phyloP scores from a whole-genome alignment of 306 rosid species.

The Quercus parvula region DNA sequence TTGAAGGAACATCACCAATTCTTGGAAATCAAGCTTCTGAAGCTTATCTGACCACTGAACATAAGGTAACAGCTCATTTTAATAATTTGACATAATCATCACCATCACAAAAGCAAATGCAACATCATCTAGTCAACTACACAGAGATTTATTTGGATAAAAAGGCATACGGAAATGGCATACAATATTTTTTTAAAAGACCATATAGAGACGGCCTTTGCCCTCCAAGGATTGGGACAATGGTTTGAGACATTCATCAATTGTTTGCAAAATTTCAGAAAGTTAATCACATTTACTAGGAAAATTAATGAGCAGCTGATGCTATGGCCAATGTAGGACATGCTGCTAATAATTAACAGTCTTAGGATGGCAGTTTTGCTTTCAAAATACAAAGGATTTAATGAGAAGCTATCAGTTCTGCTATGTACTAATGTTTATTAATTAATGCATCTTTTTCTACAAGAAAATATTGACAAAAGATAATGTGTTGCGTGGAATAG shows the following conservation, averaged over 20 bases:
- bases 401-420: neutral
- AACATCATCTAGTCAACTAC: neutral
- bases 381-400: neutral
- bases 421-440: neutral
- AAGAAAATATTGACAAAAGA: neutral
- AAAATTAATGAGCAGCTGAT: neutral
- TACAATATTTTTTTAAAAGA: neutral
- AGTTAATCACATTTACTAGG: neutral
- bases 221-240: neutral
- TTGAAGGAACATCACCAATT: slow-evolving; percentile 96
- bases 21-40: slow-evolving; percentile 93
- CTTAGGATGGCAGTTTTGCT: neutral
- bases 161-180: neutral
- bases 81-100: slow-evolving; percentile 11
- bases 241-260: neutral
- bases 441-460: neutral
- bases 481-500: neutral
- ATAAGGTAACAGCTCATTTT: slow-evolving; percentile 12
- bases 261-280: neutral
- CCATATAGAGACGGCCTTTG: neutral
- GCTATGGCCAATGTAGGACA: neutral
- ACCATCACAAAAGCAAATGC: neutral
- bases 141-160: neutral
- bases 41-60: slow-evolving; percentile 91
- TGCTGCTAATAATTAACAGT: neutral